Evolutionary conservation across 179 eudicot species (phyloP).

Genomic region (Corrigiola litoralis): DNA sequence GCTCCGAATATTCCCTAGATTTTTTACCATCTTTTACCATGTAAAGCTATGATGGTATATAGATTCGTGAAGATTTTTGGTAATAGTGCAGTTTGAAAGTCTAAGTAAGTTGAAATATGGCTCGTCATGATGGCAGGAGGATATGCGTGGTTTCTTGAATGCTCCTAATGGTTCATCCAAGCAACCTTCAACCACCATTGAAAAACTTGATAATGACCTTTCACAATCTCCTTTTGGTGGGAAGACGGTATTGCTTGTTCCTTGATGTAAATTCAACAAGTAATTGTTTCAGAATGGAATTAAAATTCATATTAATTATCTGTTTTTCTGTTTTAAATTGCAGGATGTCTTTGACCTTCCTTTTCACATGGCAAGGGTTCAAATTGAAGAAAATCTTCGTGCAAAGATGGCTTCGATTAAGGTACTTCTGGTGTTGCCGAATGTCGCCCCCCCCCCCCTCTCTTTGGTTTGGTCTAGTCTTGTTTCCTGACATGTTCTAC

Average conservation of each 20-base stretch:
- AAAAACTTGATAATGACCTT: constrained; percentile 52
- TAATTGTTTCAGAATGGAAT: neutral
- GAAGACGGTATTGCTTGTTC: constrained; percentile 63
- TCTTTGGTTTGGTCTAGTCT: neutral
- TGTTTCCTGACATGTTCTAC: constrained; percentile 9
- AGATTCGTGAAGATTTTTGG: neutral
- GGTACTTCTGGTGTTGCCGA: constrained; percentile 37
- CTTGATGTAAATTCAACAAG: neutral
- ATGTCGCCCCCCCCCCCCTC: neutral
- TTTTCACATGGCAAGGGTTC: constrained; percentile 94
- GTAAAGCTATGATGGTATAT: too few species aligned
- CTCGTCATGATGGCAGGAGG: constrained; percentile 50
- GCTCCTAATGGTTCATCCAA: constrained; percentile 84
- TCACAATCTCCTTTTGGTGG: constrained; percentile 94
- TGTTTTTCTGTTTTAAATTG: neutral
- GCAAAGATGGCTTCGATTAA: constrained; percentile 88
- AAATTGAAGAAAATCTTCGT: constrained; percentile 94
- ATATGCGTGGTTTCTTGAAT: constrained; percentile 97
- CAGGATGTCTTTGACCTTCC: constrained; percentile 99
- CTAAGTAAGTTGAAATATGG: neutral
- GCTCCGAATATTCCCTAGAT: too few species aligned
- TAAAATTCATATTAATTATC: neutral
- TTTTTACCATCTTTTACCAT: too few species aligned
- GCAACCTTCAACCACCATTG: constrained; percentile 48
- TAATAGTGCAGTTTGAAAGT: neutral